phyloP scores from a whole-genome alignment of 192 early-diverging fungal genomes.

The Umbelopsis isabellina region DNA sequence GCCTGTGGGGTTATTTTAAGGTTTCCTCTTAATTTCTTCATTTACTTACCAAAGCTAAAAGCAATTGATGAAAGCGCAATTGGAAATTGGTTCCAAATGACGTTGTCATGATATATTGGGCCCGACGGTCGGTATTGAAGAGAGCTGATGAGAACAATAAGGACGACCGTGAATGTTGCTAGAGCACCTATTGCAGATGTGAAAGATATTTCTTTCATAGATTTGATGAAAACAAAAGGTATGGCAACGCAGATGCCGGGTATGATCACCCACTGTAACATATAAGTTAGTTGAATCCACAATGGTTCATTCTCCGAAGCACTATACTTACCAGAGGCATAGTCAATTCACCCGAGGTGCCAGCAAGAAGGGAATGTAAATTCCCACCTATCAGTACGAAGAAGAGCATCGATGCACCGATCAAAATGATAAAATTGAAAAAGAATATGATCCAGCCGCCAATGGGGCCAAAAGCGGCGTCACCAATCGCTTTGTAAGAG shows the following conservation, averaged over 20 bases:
- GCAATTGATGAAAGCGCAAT: constrained; percentile 69
- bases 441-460: constrained; percentile 64
- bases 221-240: constrained; percentile 70
- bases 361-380: constrained; percentile 58
- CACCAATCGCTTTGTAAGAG: constrained; percentile 68
- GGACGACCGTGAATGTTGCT: constrained; percentile 69
- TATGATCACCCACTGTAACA: constrained; percentile 53
- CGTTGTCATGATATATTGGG: constrained; percentile 33
- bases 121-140: constrained; percentile 13
- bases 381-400: constrained; percentile 71
- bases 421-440: constrained; percentile 63
- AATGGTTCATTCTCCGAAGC: constrained; percentile 5
- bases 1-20: background rate
- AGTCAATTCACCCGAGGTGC: constrained; percentile 45
- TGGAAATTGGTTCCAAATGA: constrained; percentile 59
- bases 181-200: constrained; percentile 68
- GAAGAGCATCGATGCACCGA: constrained; percentile 70
- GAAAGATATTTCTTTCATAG: constrained; percentile 77
- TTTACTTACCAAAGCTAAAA: constrained; percentile 60
- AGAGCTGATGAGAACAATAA: constrained; percentile 61
- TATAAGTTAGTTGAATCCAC: background rate
- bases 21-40: background rate
- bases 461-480: constrained; percentile 64
- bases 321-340: constrained; percentile 32
- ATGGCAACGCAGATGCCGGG: constrained; percentile 62